Conservation (phyloP, 2,329 filamentous ascomycete genomes). For the Ophiocordyceps camponoti-leonardi region DNA sequence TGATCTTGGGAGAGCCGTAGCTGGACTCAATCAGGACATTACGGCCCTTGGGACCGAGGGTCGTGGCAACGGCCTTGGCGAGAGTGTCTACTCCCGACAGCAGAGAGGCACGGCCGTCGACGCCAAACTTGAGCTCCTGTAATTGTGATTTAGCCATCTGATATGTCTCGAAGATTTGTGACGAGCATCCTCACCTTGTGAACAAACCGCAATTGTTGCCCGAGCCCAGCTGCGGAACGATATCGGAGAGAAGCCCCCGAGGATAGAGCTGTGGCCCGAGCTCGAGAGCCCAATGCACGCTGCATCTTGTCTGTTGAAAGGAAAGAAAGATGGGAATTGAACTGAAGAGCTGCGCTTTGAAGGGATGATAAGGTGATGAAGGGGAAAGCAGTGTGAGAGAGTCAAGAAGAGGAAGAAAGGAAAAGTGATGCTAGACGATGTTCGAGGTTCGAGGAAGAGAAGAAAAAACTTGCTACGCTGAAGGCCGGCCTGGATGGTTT, state of each 20-base stretch:
- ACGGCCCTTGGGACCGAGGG: conserved; percentile 91
- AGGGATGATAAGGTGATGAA: conserved; percentile 7
- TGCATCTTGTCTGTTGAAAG: conserved; percentile 53
- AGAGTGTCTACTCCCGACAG: conserved; percentile 93
- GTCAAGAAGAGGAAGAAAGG: conserved; percentile 4
- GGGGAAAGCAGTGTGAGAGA: conserved; percentile 2
- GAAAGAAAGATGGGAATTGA: background rate
- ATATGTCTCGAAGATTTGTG: background rate
- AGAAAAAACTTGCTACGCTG: conserved; percentile 23
- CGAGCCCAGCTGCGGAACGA: conserved; percentile 45
- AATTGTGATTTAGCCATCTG: conserved; percentile 11
- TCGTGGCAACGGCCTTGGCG: conserved; percentile 88
- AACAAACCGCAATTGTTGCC: conserved; percentile 87
- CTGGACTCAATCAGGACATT: conserved; percentile 98
- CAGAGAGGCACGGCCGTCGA: conserved; percentile 78
- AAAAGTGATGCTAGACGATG: conserved; percentile 2
- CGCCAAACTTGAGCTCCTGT: conserved; percentile 95
- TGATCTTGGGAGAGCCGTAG: conserved; percentile 98
- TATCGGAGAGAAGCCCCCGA: conserved; percentile 43
- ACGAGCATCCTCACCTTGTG: conserved; percentile 58
- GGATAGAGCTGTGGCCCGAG: conserved; percentile 65
- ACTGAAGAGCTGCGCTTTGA: background rate
- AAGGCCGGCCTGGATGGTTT: conserved; percentile 13
- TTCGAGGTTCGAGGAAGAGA: conserved; percentile 6
- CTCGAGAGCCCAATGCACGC: conserved; percentile 72